Evolutionary conservation across 495 filamentous ascomycete genomes (phyloP).

Genomic region (Aspergillus funiculosus): DNA sequence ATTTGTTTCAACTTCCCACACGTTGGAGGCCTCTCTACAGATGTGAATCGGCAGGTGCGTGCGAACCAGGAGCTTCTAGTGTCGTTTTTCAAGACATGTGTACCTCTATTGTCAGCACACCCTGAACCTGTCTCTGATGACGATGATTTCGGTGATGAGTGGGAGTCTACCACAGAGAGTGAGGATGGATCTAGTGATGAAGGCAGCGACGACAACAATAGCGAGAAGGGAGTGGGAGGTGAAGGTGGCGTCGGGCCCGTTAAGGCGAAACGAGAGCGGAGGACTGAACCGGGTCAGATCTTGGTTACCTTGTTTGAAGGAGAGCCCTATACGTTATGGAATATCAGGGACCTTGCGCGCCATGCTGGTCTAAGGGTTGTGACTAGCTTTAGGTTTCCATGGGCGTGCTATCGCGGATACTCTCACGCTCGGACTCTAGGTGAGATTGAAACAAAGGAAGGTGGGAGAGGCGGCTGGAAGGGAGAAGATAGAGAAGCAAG

Average conservation of each 20-base stretch:
- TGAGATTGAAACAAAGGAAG: slow-evolving; percentile 55
- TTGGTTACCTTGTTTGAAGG: slow-evolving; percentile 87
- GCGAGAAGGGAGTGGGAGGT: too few species aligned
- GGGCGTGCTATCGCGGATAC: slow-evolving; percentile 74
- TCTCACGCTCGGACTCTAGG: slow-evolving; percentile 83
- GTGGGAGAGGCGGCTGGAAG: slow-evolving; percentile 60
- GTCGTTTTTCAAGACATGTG: slow-evolving; percentile 64
- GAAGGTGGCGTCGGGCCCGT: slow-evolving; percentile 11
- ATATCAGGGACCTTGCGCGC: slow-evolving; percentile 76
- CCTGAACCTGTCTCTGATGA: slow-evolving; percentile 25
- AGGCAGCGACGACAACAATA: too few species aligned
- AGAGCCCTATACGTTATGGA: slow-evolving; percentile 92
- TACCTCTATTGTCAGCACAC: slow-evolving; percentile 43
- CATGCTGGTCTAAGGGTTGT: slow-evolving; percentile 71
- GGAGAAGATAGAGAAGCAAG: slow-evolving; percentile 70
- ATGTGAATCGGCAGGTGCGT: slow-evolving; percentile 90
- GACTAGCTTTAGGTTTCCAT: slow-evolving; percentile 71
- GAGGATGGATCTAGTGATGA: slow-evolving; percentile 10
- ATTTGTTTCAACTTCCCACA: slow-evolving; percentile 97
- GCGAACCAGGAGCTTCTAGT: slow-evolving; percentile 87
- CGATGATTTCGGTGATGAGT: slow-evolving; percentile 24
- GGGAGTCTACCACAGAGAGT: slow-evolving; percentile 14
- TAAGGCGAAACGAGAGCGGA: slow-evolving; percentile 12
- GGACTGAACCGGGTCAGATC: slow-evolving; percentile 54
- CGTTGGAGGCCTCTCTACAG: slow-evolving; percentile 81